Percentiles rank a stretch among this genome's conserved stretches.
phyloP scores from a whole-genome alignment of 768 basidiomycete species.

The Favolaschia claudopus region DNA sequence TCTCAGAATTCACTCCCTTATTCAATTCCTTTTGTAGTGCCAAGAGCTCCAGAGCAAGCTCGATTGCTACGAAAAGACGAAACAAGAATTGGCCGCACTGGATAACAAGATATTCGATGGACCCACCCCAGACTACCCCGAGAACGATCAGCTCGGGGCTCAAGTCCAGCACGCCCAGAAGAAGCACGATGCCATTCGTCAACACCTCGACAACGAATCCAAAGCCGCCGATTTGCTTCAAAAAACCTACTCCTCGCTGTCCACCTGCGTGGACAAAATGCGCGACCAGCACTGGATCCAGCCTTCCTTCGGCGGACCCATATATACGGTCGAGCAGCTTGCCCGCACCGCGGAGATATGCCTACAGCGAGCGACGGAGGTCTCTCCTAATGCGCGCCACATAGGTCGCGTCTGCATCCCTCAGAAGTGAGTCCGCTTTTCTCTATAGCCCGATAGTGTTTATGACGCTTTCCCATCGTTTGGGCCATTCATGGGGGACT shows the following conservation, averaged over 20 bases:
- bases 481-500: not conserved
- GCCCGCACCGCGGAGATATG: slow-evolving; percentile 44
- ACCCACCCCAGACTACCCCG: slow-evolving; percentile 53
- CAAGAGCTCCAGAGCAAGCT: slow-evolving; percentile 43
- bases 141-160: slow-evolving; percentile 53
- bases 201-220: slow-evolving; percentile 45
- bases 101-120: slow-evolving; percentile 53
- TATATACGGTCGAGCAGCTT: slow-evolving; percentile 42
- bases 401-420: slow-evolving; percentile 47
- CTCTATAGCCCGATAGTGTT: too few species aligned
- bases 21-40: slow-evolving; percentile 32
- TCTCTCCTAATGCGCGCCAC: slow-evolving; percentile 46
- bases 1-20: not conserved
- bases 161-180: slow-evolving; percentile 41
- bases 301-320: too few species aligned
- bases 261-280: slow-evolving; percentile 41
- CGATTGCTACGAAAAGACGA: slow-evolving; percentile 36
- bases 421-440: slow-evolving; percentile 41
- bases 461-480: not conserved
- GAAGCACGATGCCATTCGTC: slow-evolving; percentile 45
- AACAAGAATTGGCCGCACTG: slow-evolving; percentile 45
- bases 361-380: slow-evolving; percentile 46
- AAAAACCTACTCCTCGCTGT: slow-evolving; percentile 44
- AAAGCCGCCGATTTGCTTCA: slow-evolving; percentile 49
- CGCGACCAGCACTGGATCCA: slow-evolving; percentile 47